These are phyloP conservation scores for Microsporum ferrugineum DNA, from an alignment of 2,329 filamentous ascomycete genomes.

Conservation along the genomic window DNA sequence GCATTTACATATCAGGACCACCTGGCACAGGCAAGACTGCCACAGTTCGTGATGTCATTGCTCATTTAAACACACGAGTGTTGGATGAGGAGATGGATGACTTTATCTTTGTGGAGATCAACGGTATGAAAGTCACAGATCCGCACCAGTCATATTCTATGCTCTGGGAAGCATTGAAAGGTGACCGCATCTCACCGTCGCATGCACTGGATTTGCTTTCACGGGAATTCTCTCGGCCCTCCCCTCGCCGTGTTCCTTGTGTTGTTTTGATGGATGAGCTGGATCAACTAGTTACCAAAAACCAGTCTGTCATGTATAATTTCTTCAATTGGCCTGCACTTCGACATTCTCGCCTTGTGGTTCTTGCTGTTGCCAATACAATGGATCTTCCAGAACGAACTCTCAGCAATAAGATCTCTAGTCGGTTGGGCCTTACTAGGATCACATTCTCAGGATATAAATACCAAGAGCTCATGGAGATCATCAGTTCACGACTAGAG, in stretches of 20 bases:
- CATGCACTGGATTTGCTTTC: slow-evolving; percentile 87
- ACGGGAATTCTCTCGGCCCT: slow-evolving; percentile 83
- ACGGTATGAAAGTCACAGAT: slow-evolving; percentile 98
- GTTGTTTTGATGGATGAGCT: slow-evolving; percentile 98
- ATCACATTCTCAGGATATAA: slow-evolving; percentile 98
- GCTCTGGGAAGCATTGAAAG: slow-evolving; percentile 90
- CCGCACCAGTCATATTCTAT: slow-evolving; percentile 92
- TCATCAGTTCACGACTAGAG: slow-evolving; percentile 86
- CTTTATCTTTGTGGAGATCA: slow-evolving; percentile 98
- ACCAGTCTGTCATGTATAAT: slow-evolving; percentile 99
- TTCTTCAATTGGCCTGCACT: slow-evolving; percentile 99
- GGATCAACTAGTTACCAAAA: slow-evolving; percentile 93
- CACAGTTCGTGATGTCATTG: slow-evolving; percentile 88
- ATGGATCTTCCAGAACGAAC: slow-evolving; percentile 97
- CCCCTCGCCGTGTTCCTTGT: slow-evolving; percentile 80
- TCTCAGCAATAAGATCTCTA: slow-evolving; percentile 96
- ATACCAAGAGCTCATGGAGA: slow-evolving; percentile 92
- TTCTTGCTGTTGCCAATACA: slow-evolving; percentile 93
- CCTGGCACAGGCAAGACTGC: slow-evolving; percentile 96
- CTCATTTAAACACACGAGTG: slow-evolving; percentile 77
- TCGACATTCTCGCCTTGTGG: slow-evolving; percentile 82
- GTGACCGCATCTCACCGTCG: slow-evolving; percentile 79
- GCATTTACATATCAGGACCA: slow-evolving; percentile 98
- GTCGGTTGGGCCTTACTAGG: slow-evolving; percentile 73
- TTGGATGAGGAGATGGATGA: slow-evolving; percentile 86